These are phyloP conservation scores for Lepiota brunneoincarnata DNA, from an alignment of 768 basidiomycete species.

Conservation along the genomic window DNA sequence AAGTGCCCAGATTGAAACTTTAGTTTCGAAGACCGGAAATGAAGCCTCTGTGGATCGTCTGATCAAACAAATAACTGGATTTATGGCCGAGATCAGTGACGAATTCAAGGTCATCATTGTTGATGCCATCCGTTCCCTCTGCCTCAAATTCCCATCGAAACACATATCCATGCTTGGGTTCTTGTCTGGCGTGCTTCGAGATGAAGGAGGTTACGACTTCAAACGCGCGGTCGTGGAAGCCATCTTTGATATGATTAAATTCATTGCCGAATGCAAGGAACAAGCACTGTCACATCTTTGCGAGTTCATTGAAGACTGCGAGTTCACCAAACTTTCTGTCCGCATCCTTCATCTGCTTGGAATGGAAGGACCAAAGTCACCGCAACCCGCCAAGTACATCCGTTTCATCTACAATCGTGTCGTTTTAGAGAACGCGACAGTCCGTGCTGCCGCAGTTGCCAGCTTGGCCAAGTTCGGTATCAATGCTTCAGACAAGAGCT, in stretches of 20 bases:
- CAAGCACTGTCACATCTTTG: conserved; percentile 97
- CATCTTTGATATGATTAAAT: conserved; percentile 99
- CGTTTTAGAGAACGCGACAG: conserved; percentile 96
- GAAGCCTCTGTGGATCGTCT: conserved; percentile 98
- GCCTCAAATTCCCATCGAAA: conserved; percentile 98
- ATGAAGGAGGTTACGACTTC: conserved; percentile 99
- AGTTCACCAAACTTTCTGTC: conserved; percentile 98
- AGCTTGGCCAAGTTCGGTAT: conserved; percentile 97
- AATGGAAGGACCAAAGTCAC: conserved; percentile 92
- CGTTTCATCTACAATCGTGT: conserved; percentile 99
- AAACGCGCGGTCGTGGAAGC: conserved; percentile 99
- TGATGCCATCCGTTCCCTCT: conserved; percentile 95
- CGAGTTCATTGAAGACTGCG: conserved; percentile 99
- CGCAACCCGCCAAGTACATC: conserved; percentile 98
- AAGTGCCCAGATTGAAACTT: not conserved
- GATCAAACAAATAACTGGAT: conserved; percentile 98
- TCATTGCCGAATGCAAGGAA: conserved; percentile 92
- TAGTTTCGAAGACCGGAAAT: conserved; percentile 76
- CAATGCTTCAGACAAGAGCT: conserved; percentile 70
- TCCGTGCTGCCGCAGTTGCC: conserved; percentile 93
- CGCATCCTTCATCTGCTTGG: conserved; percentile 94
- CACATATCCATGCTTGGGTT: conserved; percentile 97
- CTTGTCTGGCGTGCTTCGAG: conserved; percentile 93
- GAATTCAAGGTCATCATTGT: conserved; percentile 99
- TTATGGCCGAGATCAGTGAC: conserved; percentile 99